These are phyloP conservation scores for Syzygium oleosum DNA, from an alignment of 345 rosid species.

Conservation along the genomic window DNA sequence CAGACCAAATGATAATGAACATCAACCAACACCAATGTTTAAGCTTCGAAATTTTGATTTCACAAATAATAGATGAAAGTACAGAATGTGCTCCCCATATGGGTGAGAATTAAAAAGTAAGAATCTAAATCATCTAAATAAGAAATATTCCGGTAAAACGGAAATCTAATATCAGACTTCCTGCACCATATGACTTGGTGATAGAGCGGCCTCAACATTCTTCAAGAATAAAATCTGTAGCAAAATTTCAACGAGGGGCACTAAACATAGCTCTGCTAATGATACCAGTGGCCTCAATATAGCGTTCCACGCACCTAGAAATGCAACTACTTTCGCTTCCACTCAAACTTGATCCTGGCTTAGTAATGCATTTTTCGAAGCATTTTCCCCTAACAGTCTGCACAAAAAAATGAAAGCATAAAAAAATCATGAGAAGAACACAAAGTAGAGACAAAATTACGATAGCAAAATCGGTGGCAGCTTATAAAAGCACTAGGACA, in stretches of 20 bases:
- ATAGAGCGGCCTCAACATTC: background rate
- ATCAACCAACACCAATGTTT: background rate
- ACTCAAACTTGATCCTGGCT: conserved; percentile 87
- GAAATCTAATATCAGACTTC: background rate
- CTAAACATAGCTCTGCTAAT: conserved; percentile 59
- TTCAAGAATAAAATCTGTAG: background rate
- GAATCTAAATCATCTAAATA: background rate
- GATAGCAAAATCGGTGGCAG: background rate
- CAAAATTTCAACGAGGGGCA: conserved; percentile 27
- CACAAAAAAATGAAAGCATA: background rate
- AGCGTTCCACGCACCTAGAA: conserved; percentile 95
- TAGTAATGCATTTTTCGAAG: conserved; percentile 77
- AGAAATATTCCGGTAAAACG: background rate
- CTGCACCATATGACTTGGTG: background rate
- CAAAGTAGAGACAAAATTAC: background rate
- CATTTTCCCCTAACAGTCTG: conserved; percentile 85
- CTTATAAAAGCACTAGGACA: background rate
- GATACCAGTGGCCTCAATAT: conserved; percentile 88
- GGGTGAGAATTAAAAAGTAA: background rate
- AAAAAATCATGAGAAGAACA: background rate
- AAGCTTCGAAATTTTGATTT: background rate
- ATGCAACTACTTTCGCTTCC: conserved; percentile 93
- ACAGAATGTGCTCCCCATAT: background rate
- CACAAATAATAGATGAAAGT: background rate
- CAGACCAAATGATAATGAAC: background rate